Conservation (phyloP, 352 stramenopile genomes). For the Saprolegnia diclina region DNA sequence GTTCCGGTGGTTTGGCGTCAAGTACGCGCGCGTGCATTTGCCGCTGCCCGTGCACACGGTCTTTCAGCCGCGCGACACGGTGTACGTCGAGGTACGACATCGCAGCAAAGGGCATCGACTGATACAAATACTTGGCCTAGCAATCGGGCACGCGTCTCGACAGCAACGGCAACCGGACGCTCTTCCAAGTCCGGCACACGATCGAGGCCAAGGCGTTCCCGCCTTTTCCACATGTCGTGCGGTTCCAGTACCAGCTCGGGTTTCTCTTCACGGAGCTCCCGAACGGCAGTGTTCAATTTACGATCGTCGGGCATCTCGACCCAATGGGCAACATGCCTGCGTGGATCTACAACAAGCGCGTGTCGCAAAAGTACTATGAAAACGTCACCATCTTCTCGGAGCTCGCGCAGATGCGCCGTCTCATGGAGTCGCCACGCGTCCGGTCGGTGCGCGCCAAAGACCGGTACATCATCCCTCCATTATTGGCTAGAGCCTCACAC, state of each 20-base stretch:
- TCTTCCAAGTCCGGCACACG: slow-evolving; percentile 23
- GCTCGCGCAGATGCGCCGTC: slow-evolving; percentile 21
- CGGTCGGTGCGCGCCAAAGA: slow-evolving; percentile 7
- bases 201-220: not conserved
- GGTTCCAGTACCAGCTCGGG: slow-evolving; percentile 10
- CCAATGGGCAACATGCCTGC: slow-evolving; percentile 16
- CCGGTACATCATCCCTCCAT: not conserved
- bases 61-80: slow-evolving; percentile 37
- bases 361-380: slow-evolving; percentile 4
- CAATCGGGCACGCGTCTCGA: slow-evolving; percentile 36
- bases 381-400: slow-evolving; percentile 5
- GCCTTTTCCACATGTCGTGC: not conserved
- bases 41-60: slow-evolving; percentile 36
- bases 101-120: not conserved
- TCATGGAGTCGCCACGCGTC: slow-evolving; percentile 11
- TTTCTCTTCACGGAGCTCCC: slow-evolving; percentile 10
- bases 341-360: slow-evolving; percentile 24
- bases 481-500: not conserved
- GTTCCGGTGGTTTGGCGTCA: slow-evolving; percentile 67
- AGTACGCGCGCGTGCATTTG: slow-evolving; percentile 68
- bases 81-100: slow-evolving; percentile 34
- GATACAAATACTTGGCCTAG: not conserved
- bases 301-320: not conserved
- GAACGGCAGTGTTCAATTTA: slow-evolving; percentile 8
- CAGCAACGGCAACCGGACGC: slow-evolving; percentile 35